Evolutionary conservation across 306 rosid genomes (phyloP).

Genomic region (Malus sieversii): DNA sequence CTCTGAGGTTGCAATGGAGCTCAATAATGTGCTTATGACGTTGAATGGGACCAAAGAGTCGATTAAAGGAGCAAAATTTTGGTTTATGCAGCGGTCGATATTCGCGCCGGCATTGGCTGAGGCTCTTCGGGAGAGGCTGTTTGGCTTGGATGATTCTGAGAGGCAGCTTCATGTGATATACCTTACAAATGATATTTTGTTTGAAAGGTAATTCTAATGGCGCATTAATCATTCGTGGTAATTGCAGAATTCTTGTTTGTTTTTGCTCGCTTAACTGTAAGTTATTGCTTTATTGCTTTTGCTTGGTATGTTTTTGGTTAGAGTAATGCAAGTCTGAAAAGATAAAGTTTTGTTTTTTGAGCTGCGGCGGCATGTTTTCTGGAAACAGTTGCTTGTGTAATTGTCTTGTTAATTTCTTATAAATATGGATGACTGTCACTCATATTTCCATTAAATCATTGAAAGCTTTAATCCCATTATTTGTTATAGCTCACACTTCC

Average conservation of each 20-base stretch:
- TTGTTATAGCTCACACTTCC: neutral
- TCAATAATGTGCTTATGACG: constrained; percentile 50
- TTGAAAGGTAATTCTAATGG: constrained; percentile 53
- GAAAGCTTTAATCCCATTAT: neutral
- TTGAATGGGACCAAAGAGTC: constrained; percentile 92
- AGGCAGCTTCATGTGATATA: constrained; percentile 88
- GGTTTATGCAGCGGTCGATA: constrained; percentile 97
- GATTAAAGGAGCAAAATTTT: constrained; percentile 81
- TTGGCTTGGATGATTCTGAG: constrained; percentile 67
- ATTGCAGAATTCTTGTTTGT: neutral
- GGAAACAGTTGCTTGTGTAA: neutral
- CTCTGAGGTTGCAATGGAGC: constrained; percentile 75
- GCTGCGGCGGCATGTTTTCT: neutral
- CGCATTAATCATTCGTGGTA: neutral
- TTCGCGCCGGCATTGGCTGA: constrained; percentile 92
- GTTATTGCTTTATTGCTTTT: neutral
- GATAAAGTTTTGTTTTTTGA: neutral
- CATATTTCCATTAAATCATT: neutral
- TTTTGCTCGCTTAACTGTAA: neutral
- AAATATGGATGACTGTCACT: neutral
- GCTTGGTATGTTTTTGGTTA: neutral
- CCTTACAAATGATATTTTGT: constrained; percentile 90
- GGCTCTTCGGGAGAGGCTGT: constrained; percentile 82
- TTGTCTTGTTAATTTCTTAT: neutral
- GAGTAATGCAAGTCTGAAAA: neutral